These are phyloP conservation scores for Geotrichum phurueaensis DNA, from an alignment of 1,139 yeast species.

Conservation along the genomic window DNA sequence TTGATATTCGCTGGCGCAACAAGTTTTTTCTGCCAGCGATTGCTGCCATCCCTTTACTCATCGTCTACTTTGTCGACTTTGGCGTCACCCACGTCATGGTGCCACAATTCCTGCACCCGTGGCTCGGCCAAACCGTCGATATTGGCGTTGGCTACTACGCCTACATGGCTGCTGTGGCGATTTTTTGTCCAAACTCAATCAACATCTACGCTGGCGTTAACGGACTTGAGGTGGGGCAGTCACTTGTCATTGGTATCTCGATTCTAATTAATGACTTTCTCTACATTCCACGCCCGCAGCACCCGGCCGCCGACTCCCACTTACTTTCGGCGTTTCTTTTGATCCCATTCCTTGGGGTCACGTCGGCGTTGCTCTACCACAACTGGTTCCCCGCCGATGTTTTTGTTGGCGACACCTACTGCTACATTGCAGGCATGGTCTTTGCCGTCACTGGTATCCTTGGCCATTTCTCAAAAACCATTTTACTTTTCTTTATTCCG, in stretches of 20 bases:
- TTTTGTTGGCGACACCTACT: slow-evolving; percentile 96
- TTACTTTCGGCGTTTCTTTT: slow-evolving; percentile 71
- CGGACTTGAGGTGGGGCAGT: slow-evolving; percentile 95
- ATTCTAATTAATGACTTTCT: slow-evolving; percentile 70
- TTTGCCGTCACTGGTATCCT: slow-evolving; percentile 94
- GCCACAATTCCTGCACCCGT: slow-evolving; percentile 57
- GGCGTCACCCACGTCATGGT: slow-evolving; percentile 87
- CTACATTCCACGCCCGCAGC: slow-evolving; percentile 52
- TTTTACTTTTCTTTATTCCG: slow-evolving; percentile 77
- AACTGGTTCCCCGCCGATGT: slow-evolving; percentile 91
- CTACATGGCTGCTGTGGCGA: slow-evolving; percentile 87
- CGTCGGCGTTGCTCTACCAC: slow-evolving; percentile 65
- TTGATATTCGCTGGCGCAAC: slow-evolving; percentile 95
- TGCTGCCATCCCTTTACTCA: slow-evolving; percentile 83
- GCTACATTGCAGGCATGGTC: slow-evolving; percentile 98
- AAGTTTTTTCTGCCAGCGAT: slow-evolving; percentile 93
- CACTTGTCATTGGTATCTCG: slow-evolving; percentile 66
- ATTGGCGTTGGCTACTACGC: slow-evolving; percentile 72
- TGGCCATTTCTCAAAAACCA: slow-evolving; percentile 93
- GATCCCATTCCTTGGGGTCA: slow-evolving; percentile 82
- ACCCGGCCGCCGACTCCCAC: slow-evolving; percentile 75
- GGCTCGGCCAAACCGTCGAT: slow-evolving; percentile 51
- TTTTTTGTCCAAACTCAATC: slow-evolving; percentile 94
- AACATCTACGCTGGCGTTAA: slow-evolving; percentile 93
- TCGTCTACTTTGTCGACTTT: slow-evolving; percentile 90